Evolutionary conservation across 2,329 filamentous ascomycete genomes (phyloP).

Genomic region (Purpureocillium lavendulum): DNA sequence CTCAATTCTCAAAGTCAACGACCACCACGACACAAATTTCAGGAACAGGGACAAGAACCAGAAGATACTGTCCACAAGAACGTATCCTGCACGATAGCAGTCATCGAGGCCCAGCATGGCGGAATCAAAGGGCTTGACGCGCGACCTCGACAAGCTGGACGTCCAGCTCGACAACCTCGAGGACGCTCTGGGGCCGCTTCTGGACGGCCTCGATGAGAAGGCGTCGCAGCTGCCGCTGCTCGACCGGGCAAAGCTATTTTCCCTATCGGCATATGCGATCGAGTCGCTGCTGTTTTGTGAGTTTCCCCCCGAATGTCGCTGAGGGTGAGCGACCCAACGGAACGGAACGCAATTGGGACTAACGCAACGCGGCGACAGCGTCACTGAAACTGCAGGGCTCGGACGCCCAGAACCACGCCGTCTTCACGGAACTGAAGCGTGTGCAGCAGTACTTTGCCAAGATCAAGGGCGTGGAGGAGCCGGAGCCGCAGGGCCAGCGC

Average conservation of each 20-base stretch:
- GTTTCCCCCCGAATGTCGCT: too few relatives aligned
- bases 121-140: slow-evolving; percentile 47
- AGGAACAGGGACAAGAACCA: too few relatives aligned
- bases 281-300: slow-evolving; percentile 83
- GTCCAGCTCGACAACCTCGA: slow-evolving; percentile 74
- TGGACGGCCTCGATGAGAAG: slow-evolving; percentile 57
- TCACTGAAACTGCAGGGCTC: slow-evolving; percentile 71
- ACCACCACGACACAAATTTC: too few relatives aligned
- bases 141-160: slow-evolving; percentile 66
- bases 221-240: slow-evolving; percentile 80
- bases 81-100: too few relatives aligned
- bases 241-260: slow-evolving; percentile 89
- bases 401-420: slow-evolving; percentile 74
- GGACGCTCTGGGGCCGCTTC: slow-evolving; percentile 63
- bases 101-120: slow-evolving; percentile 20
- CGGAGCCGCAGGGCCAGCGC: slow-evolving; percentile 46
- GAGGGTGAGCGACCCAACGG: too few relatives aligned
- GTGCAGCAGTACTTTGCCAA: slow-evolving; percentile 90
- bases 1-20: too few relatives aligned
- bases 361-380: too few relatives aligned
- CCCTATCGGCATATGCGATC: slow-evolving; percentile 80
- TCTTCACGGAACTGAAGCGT: slow-evolving; percentile 78
- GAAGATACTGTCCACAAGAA: too few relatives aligned
- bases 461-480: slow-evolving; percentile 68
- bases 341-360: too few relatives aligned